A percentile compares a stretch with the other conserved stretches of the same genome.
Conservation (phyloP, 1,284 basidiomycete species). For the Neotropicomus parvogracilis region DNA sequence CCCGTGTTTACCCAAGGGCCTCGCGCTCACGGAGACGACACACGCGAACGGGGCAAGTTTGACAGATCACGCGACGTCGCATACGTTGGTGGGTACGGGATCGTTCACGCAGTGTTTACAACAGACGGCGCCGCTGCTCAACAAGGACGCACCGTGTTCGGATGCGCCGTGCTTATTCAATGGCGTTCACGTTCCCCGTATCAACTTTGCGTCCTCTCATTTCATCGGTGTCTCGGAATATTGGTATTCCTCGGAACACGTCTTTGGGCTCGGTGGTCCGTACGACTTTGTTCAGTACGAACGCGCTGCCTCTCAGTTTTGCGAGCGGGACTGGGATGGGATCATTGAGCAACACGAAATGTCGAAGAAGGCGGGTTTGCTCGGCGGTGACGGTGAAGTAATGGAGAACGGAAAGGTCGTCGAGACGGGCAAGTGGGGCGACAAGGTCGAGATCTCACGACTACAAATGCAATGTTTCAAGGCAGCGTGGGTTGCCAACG, state of each 20-base stretch:
- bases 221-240: conserved; percentile 99
- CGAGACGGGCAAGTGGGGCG: conserved; percentile 64
- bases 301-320: conserved; percentile 86
- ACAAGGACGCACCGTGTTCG: conserved; percentile 81
- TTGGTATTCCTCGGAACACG: conserved; percentile 98
- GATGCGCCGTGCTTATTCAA: conserved; percentile 93
- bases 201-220: conserved; percentile 86
- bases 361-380: conserved; percentile 43
- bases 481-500: conserved; percentile 96
- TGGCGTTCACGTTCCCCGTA: conserved; percentile 89
- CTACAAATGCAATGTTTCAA: conserved; percentile 99
- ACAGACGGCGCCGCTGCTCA: conserved; percentile 75
- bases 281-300: conserved; percentile 98
- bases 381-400: conserved; percentile 56
- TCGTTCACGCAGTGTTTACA: conserved; percentile 85
- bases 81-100: conserved; percentile 81
- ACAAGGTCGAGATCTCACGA: conserved; percentile 75
- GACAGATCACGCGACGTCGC: conserved; percentile 46
- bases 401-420: conserved; percentile 56
- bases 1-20: conserved; percentile 84
- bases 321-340: conserved; percentile 73
- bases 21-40: conserved; percentile 56
- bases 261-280: conserved; percentile 90
- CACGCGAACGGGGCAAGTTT: conserved; percentile 41
- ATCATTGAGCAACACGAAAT: conserved; percentile 70